Evolutionary conservation across 768 basidiomycete species (phyloP), one percentile per base, ranked within the genome.

Genomic region (Phaffia tasmanica): DNA sequence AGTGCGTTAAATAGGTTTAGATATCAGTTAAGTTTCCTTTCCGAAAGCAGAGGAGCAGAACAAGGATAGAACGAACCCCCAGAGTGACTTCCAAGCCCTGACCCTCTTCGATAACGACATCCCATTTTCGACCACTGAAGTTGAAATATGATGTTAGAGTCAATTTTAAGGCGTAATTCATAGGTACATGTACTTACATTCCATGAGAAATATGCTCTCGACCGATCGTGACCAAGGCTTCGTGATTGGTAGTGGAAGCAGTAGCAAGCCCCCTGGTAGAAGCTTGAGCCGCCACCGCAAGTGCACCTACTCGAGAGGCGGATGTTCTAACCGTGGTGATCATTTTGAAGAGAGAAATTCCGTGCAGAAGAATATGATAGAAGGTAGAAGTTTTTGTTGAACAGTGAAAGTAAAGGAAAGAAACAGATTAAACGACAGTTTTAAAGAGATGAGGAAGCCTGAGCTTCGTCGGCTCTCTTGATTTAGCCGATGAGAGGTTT

Each of bases 101-200:
- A 27, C 67, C 67, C 11, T 63, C 57, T n/a, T 69, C 67, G 30
- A 69, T 64, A 50, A 69, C 64, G 8, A 63, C 58, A 46, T 69
- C 61, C 67, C 67, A 69, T 48, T 69, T 69, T 35, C 67, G 67
- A 46, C 67, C 61, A n/a, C 59, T 57, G 60, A 3, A 21, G 11
- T 29, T 16, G 48, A 35, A 55, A 27, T 16, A n/a, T 4, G 4
- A 5, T n/a, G 16, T n/a, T 18, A 54, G 53, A 54, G 53, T 5
- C 5, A 4, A 18, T 54, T 4, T 8, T 4, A n/a, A 4, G 16
- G 16, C 21, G 16, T n/a, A 27, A 5, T 57, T 14, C 27, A 23
- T 29, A 18, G 16, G 19, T 14, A 7, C 27, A 23, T 23, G 56
- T 25, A 62, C 61, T 27, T 51, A 62, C 61, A 62, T 25, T 62